These are phyloP conservation scores for Adenanthera pavonina DNA, from an alignment of 306 rosid genomes.

Conservation along the genomic window DNA sequence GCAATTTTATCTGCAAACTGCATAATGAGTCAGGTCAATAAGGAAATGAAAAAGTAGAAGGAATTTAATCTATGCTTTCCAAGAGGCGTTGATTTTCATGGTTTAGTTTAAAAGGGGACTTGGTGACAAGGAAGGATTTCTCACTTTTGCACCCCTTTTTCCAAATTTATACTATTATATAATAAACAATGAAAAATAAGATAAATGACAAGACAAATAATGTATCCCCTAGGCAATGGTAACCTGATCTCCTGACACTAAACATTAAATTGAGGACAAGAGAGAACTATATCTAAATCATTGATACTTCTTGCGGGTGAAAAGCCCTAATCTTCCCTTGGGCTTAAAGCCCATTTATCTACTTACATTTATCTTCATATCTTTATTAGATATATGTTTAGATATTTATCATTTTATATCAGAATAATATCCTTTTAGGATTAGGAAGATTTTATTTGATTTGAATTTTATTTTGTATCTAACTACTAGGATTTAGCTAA, in stretches of 20 bases:
- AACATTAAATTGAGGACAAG: not conserved
- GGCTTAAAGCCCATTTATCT: no score
- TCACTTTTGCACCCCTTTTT: not conserved
- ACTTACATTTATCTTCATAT: no score
- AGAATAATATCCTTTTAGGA: no score
- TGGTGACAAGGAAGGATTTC: conserved; percentile 5
- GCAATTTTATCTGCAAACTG: conserved; percentile 97
- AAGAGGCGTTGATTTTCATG: not conserved
- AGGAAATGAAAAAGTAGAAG: conserved; percentile 31
- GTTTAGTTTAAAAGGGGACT: not conserved
- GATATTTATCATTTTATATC: no score
- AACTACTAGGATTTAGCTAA: no score
- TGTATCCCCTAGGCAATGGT: not conserved
- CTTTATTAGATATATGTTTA: no score
- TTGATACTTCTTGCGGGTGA: not conserved
- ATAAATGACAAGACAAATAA: not conserved
- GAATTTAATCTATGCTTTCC: conserved; percentile 25
- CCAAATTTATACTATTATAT: not conserved
- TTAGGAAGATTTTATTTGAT: no score
- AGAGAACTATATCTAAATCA: not conserved
- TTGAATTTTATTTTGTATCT: no score
- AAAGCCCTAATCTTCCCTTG: no score
- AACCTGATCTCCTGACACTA: not conserved
- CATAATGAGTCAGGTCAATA: conserved; percentile 51
- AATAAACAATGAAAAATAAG: not conserved